Base-by-base conservation (phyloP, 768 basidiomycete genomes). In the Asterophora parasitica region DNA sequence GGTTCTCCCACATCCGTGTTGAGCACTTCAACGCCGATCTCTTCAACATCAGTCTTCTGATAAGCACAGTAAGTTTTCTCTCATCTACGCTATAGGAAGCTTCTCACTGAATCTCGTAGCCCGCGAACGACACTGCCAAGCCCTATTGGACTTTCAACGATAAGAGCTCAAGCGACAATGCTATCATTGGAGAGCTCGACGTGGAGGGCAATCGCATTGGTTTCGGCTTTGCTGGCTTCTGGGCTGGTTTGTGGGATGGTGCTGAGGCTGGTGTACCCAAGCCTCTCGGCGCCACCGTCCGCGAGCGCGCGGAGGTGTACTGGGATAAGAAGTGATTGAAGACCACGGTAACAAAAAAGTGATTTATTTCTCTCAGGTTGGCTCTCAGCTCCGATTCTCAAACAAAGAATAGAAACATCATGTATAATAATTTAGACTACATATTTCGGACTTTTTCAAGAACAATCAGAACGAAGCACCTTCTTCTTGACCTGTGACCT, bases 281-380 rank as follows among this genome's bases (percentile, higher is more conserved):
- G 9, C 61, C 56, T 2, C 16, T 41, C 9, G 62, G 61, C 1
- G 39, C 46, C 10, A 58, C 56, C 8, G 49, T 57, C 15, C 48
- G 47, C 13, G 59, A 59, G 20, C 49, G 58, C 20, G 55, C 61
- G n/a, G 62, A 61, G 49, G 58, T 61, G 9, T 61, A 54, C 53
- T 61, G 55, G 31, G 55, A 56, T 20, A 56, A 52, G 47, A 6
- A 49, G 23, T 40, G 39, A 40, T 27, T 2, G 3, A 19, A 4
- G 7, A 23, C 23, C 23, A 23, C 23, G 23, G 23, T 3, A 23
- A 3, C 23, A 23, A 6, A 23, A 23, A 23, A 23, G n/a, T n/a
- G n/a, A 23, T 3, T 23, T 23, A 6, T 23, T 23, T 6, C 6
- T 6, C 23, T 23, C n/a, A n/a, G n/a, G n/a, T n/a, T 23, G 23